phyloP scores from a whole-genome alignment of 108 stramenopile genomes.

The Schizochytrium sp. region DNA sequence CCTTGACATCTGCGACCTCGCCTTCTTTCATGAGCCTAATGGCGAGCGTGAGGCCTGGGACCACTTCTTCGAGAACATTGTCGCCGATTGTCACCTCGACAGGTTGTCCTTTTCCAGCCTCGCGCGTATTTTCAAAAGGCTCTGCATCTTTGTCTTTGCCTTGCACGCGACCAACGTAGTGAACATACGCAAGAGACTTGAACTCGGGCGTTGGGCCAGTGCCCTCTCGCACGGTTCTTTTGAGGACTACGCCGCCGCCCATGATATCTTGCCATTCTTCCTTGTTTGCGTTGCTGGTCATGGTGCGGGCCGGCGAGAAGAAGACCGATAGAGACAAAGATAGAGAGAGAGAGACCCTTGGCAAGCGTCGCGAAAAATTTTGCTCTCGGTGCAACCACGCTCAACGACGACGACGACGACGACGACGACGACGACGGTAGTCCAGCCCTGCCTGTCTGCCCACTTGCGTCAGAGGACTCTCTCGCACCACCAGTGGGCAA shows the following conservation, averaged over 20 bases:
- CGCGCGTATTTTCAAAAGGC: too few species aligned
- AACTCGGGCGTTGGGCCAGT: background rate
- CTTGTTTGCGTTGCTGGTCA: background rate
- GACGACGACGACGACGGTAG: too few species aligned
- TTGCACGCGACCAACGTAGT: background rate
- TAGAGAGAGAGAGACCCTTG: too few species aligned
- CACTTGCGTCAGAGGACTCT: too few species aligned
- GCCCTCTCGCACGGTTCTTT: background rate
- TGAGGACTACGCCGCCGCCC: background rate
- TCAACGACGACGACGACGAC: too few species aligned
- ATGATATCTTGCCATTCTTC: background rate
- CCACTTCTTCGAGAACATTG: background rate
- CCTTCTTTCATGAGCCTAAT: background rate
- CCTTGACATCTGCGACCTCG: background rate
- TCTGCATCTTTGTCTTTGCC: background rate
- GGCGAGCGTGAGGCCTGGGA: background rate
- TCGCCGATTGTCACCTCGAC: background rate
- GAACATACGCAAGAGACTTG: background rate
- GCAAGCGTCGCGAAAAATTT: too few species aligned
- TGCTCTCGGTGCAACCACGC: too few species aligned
- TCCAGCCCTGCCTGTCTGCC: too few species aligned
- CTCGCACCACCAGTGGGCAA: too few species aligned
- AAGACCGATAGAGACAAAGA: too few species aligned
- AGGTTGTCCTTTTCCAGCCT: background rate
- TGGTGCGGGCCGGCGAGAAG: too few species aligned